Evolutionary conservation across 2,329 filamentous ascomycete genomes (phyloP), one percentile per base, ranked within the genome.

Genomic region (Diaporthe caulivora): DNA sequence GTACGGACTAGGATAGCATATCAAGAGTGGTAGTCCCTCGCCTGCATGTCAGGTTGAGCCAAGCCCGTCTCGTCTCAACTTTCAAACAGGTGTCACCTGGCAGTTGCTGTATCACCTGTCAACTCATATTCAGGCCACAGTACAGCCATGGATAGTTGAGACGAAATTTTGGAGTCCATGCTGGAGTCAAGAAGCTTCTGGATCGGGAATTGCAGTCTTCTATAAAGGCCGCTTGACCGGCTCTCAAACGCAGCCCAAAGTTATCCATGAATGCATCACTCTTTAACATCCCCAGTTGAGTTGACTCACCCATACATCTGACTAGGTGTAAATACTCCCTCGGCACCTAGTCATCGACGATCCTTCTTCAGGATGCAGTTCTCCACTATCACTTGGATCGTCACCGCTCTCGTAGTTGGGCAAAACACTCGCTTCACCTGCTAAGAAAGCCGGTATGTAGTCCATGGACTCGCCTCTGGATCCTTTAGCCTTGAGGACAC

Each of bases 51-150:
- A 51, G 34, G 47, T 34, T 37, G 24, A 40, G 62, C 62, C 62
- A 67, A 67, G 62, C 47, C 47, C 47, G 62, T 67, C 62, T 67
- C 62, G 47, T 67, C 62, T 67, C 47, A 67, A 21, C 62, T 67
- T n/a, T 53, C 62, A 67, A 67, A 67, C 62, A 18, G 44, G 31
- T 67, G 62, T 67, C 62, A 67, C 26, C 62, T 37, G 62, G 44
- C 44, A 65, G 24, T 26, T 24, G 11, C 10, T 24, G 31, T 37
- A 40, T 67, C 62, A 67, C 47, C 62, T 53, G 47, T 67, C 62
- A 65, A 65, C 62, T 65, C 44, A 51, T 65, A 18, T 51, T 37
- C 44, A 29, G n/a, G 24, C 47, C 15, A 53, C n/a, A 26, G 15
- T 4, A 26, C 31, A 67, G 26, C 21, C 47, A 18, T 40, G 18